phyloP scores from a whole-genome alignment of 768 basidiomycete genomes.

The Panaeolus papilionaceus region DNA sequence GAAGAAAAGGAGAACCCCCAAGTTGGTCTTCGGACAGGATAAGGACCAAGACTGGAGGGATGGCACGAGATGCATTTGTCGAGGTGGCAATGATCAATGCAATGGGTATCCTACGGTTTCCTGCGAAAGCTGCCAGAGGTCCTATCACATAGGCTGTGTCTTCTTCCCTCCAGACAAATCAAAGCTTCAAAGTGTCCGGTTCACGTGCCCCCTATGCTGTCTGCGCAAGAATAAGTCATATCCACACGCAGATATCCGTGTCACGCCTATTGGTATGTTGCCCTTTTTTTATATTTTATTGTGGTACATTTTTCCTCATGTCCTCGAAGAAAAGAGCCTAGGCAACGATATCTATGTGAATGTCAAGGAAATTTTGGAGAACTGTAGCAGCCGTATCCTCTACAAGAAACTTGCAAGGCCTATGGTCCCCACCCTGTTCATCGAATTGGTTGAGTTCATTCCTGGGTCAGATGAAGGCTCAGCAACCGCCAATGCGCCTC shows the following conservation, averaged over 20 bases:
- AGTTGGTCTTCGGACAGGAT: conserved; percentile 80
- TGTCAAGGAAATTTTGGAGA: conserved; percentile 75
- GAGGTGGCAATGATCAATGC: conserved; percentile 68
- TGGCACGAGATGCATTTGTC: conserved; percentile 81
- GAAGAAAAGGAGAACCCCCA: conserved; percentile 63
- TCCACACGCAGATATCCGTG: conserved; percentile 77
- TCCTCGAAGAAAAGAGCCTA: conserved; percentile 23
- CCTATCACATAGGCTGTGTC: conserved; percentile 79
- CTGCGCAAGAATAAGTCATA: conserved; percentile 76
- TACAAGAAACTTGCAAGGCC: conserved; percentile 72
- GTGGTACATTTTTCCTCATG: conserved; percentile 17
- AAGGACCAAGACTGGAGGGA: conserved; percentile 76
- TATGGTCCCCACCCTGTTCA: conserved; percentile 70
- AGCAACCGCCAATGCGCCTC: conserved; percentile 29
- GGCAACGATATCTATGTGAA: conserved; percentile 68
- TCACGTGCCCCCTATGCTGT: conserved; percentile 80
- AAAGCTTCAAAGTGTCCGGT: conserved; percentile 40
- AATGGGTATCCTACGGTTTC: conserved; percentile 66
- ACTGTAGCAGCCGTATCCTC: conserved; percentile 73
- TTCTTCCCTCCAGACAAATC: conserved; percentile 63
- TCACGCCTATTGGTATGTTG: conserved; percentile 56
- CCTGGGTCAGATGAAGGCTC: conserved; percentile 51
- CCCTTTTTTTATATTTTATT: conserved; percentile 23
- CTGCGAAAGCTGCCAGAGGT: conserved; percentile 69
- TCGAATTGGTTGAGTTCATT: conserved; percentile 72